Evolutionary conservation across 2,329 filamentous ascomycete species (phyloP).

Genomic region (Akanthomyces lecanii): DNA sequence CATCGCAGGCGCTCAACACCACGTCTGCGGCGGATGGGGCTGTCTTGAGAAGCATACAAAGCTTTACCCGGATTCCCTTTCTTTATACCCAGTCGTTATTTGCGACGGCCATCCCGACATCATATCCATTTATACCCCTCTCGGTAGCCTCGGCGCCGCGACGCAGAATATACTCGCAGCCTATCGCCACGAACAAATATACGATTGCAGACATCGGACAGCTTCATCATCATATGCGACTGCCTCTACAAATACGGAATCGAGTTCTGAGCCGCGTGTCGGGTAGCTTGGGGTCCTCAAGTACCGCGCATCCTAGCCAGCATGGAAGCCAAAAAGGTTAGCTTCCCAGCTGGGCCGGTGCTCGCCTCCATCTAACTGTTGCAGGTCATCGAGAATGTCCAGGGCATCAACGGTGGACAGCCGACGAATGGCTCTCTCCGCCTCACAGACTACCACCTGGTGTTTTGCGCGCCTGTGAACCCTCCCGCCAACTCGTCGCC

Average conservation of each 20-base stretch:
- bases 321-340: conserved; percentile 42
- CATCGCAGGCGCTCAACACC: conserved; percentile 2
- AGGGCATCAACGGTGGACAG: conserved; percentile 56
- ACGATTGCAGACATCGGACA: not conserved
- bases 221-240: not conserved
- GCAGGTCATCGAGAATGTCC: conserved; percentile 53
- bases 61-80: not conserved
- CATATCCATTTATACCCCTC: conserved; percentile 4
- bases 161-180: not conserved
- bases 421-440: conserved; percentile 54
- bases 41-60: not conserved
- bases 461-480: conserved; percentile 45
- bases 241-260: not conserved
- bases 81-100: not conserved
- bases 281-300: not conserved
- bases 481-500: conserved; percentile 25
- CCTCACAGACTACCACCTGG: conserved; percentile 59
- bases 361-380: conserved; percentile 23
- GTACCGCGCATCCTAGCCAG: not conserved
- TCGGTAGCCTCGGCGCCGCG: conserved; percentile 7
- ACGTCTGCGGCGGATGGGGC: not conserved
- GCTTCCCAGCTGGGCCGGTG: conserved; percentile 16
- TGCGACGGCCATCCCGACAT: not conserved
- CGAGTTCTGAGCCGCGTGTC: not conserved
- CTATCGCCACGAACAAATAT: not conserved